Conservation (phyloP, 257 asterid species). For the Primulina eburnea region DNA sequence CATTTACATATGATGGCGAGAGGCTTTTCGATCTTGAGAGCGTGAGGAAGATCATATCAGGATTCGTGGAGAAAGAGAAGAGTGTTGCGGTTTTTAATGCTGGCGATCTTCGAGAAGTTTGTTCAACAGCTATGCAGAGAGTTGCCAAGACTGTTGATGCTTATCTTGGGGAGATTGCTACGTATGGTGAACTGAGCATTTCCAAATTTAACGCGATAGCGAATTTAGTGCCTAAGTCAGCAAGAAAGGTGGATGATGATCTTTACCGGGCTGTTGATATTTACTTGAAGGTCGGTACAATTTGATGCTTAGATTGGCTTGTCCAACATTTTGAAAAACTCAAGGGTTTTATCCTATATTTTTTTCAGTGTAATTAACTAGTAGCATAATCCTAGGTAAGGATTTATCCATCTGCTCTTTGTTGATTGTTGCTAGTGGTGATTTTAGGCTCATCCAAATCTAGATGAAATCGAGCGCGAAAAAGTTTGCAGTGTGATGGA, state of each 20-base stretch:
- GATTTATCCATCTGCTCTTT: background rate
- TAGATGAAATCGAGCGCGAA: constrained; percentile 90
- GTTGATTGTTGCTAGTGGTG: background rate
- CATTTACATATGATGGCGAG: constrained; percentile 80
- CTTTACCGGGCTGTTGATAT: constrained; percentile 89
- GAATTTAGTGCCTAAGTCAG: constrained; percentile 65
- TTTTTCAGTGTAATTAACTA: background rate
- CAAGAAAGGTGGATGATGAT: constrained; percentile 85
- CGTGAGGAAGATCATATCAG: constrained; percentile 73
- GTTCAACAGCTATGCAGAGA: constrained; percentile 65
- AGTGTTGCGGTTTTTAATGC: constrained; percentile 67
- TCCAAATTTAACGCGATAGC: constrained; percentile 91
- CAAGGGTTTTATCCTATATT: too few species aligned
- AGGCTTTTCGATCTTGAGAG: constrained; percentile 82
- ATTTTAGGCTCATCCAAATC: constrained; percentile 73
- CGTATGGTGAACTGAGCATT: constrained; percentile 59
- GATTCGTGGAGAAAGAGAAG: constrained; percentile 82
- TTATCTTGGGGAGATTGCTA: constrained; percentile 74
- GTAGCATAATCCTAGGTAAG: background rate
- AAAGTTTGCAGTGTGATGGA: constrained; percentile 94
- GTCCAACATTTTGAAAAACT: background rate
- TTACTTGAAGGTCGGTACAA: constrained; percentile 62
- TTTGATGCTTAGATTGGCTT: background rate
- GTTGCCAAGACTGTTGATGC: constrained; percentile 83
- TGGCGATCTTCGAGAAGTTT: constrained; percentile 57